Evolutionary conservation across 345 rosid genomes (phyloP).

Genomic region (Salix dunnii): DNA sequence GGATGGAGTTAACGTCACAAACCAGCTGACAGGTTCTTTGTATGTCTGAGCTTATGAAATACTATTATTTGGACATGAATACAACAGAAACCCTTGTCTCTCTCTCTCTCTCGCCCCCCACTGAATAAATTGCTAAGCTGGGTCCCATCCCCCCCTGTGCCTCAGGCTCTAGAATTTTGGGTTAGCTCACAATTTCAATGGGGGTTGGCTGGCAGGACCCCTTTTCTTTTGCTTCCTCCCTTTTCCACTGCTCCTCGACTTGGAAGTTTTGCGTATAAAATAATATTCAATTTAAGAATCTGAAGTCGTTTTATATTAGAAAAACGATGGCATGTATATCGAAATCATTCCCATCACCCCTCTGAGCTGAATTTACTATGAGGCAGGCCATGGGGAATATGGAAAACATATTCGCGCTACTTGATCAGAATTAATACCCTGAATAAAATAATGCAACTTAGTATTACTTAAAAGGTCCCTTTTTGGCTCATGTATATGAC

Average conservation of each 20-base stretch:
- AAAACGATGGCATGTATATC: too few relatives aligned
- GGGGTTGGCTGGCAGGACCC: constrained; percentile 14
- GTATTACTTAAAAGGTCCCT: background rate
- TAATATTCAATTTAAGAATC: background rate
- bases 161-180: constrained; percentile 10
- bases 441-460: background rate
- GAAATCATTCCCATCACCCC: constrained; percentile 1
- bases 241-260: background rate
- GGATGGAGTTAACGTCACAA: constrained; percentile 21
- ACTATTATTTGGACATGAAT: background rate
- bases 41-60: background rate
- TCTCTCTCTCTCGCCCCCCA: background rate
- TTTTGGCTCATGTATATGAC: constrained; percentile 19
- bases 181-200: constrained; percentile 22
- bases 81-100: background rate
- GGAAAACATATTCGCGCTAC: background rate
- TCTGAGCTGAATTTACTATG: background rate
- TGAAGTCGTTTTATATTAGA: too few relatives aligned
- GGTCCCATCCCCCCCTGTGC: constrained; percentile 26
- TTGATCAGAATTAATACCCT: background rate
- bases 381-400: background rate
- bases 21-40: constrained; percentile 19
- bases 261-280: background rate
- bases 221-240: constrained; percentile 8
- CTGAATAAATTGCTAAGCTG: constrained; percentile 15